Evolutionary conservation across 139 green algal genomes (phyloP), one percentile per base, ranked within the genome.

Genomic region (Ulvella scutata): DNA sequence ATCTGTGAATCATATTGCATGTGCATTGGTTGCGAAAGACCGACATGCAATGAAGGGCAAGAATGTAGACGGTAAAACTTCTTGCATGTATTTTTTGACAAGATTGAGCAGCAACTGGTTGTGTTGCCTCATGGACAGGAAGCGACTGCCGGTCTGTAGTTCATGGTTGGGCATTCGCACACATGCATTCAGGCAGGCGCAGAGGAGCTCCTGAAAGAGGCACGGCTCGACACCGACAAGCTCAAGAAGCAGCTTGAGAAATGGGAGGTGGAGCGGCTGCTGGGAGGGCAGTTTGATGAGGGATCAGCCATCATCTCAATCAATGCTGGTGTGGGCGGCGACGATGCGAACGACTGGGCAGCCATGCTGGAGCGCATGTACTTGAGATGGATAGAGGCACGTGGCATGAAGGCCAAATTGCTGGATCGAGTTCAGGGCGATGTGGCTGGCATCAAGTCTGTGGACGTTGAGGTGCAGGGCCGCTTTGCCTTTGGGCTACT

Each of bases 351-450:
- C 83, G 93, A 98, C 82, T 98, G 93, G 93, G 87, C 92, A 10
- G 85, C 90, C 62, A 98, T 97, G 91, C 78, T 98, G 51, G 86
- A 96, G 74, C 85, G 93, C 43, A 97, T 97, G 91, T 98, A 97
- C 82, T 38, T 78, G 29, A 85, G 91, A 37, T 99, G 91, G 91
- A 83, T 81, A 0, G 86, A 93, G 43, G 28, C 37, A 10, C 26
- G 28, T 2, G 85, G 85, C 34, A 67, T 51, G 36, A 21, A 75
- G 37, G 72, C 59, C 13, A 43, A 43, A 38, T 20, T 37, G 51
- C n/a, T 67, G 9, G 51, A 67, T 26, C 51, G 62, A 21, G 38
- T n/a, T 33, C 21, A 67, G 75, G 83, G 90, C 2, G 93, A 97
- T 37, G 89, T 93, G 82, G 94, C 91, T 1, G 94, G 94, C 36